Conservation (phyloP, 352 stramenopile species). For the Pythium phragmitis region DNA sequence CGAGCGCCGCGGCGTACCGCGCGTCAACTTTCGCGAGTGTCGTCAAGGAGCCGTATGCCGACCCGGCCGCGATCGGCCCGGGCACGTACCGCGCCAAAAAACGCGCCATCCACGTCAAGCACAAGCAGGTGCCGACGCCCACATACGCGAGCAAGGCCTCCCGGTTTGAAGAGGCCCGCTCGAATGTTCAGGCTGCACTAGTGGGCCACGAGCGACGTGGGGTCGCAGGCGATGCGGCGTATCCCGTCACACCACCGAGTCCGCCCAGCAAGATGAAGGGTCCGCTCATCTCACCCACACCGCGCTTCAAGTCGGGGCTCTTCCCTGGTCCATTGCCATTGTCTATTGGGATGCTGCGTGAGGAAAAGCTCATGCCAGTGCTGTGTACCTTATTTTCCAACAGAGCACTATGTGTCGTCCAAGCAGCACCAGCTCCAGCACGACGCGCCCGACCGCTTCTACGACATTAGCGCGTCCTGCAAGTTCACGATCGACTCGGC, state of each 20-base stretch:
- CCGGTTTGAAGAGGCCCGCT: slow-evolving; percentile 55
- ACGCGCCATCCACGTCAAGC: slow-evolving; percentile 58
- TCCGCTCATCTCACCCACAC: slow-evolving; percentile 55
- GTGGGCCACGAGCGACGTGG: slow-evolving; percentile 6
- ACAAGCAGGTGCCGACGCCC: slow-evolving; percentile 53
- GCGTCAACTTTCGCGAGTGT: slow-evolving; percentile 68
- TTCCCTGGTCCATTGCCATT: slow-evolving; percentile 40
- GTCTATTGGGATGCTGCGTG: not conserved
- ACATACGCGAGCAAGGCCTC: slow-evolving; percentile 56
- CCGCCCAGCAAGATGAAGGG: slow-evolving; percentile 41
- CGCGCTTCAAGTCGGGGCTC: slow-evolving; percentile 63
- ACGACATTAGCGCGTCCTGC: slow-evolving; percentile 69
- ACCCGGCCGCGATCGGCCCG: slow-evolving; percentile 53
- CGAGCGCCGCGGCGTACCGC: slow-evolving; percentile 62
- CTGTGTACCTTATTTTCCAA: not conserved
- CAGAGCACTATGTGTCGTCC: slow-evolving; percentile 68
- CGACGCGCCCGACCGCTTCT: slow-evolving; percentile 64
- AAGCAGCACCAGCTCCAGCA: slow-evolving; percentile 58
- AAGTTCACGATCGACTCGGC: slow-evolving; percentile 67
- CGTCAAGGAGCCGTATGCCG: slow-evolving; percentile 69
- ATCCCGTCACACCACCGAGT: slow-evolving; percentile 5
- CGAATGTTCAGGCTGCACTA: slow-evolving; percentile 49
- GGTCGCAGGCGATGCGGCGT: not conserved
- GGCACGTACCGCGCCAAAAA: slow-evolving; percentile 63
- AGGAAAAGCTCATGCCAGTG: not conserved